Percentiles rank a stretch among this genome's conserved stretches.
Conservation (phyloP, 768 basidiomycete genomes). For the Gloeopeniophorella convolvens region DNA sequence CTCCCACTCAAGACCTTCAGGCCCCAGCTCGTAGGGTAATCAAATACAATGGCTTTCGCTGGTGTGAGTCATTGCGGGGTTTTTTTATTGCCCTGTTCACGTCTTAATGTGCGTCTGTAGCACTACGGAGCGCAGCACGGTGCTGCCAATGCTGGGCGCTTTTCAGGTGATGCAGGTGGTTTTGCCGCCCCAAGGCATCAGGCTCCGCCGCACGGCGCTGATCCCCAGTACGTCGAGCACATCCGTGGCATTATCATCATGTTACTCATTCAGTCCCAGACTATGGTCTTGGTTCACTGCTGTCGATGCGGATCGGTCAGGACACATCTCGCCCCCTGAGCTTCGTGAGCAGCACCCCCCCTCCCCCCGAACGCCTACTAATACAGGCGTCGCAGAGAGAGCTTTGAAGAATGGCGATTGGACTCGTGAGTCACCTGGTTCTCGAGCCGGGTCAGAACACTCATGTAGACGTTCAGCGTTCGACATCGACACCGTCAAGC, state of each 20-base stretch:
- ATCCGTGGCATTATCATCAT: background rate
- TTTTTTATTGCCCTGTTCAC: no score
- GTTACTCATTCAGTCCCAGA: conserved; percentile 31
- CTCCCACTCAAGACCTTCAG: no score
- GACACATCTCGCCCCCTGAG: conserved; percentile 56
- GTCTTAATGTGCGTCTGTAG: no score
- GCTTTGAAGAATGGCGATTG: conserved; percentile 61
- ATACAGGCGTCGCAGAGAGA: conserved; percentile 29
- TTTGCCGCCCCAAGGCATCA: conserved; percentile 26
- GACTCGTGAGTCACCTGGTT: conserved; percentile 50
- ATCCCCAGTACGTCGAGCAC: conserved; percentile 55
- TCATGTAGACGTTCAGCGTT: conserved; percentile 46
- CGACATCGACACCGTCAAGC: conserved; percentile 83
- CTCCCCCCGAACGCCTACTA: conserved; percentile 21
- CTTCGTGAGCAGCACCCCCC: conserved; percentile 40
- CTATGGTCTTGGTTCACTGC: conserved; percentile 66
- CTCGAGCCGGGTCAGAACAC: background rate
- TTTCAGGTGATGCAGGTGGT: conserved; percentile 27
- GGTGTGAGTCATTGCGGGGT: no score
- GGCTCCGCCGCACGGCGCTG: conserved; percentile 58
- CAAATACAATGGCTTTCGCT: no score
- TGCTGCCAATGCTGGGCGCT: background rate
- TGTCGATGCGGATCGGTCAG: conserved; percentile 69
- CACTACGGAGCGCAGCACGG: background rate
- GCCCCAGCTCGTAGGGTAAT: no score